These are phyloP conservation scores for Colletotrichum sp. DNA, from an alignment of 2,329 filamentous ascomycete species.

Conservation along the genomic window DNA sequence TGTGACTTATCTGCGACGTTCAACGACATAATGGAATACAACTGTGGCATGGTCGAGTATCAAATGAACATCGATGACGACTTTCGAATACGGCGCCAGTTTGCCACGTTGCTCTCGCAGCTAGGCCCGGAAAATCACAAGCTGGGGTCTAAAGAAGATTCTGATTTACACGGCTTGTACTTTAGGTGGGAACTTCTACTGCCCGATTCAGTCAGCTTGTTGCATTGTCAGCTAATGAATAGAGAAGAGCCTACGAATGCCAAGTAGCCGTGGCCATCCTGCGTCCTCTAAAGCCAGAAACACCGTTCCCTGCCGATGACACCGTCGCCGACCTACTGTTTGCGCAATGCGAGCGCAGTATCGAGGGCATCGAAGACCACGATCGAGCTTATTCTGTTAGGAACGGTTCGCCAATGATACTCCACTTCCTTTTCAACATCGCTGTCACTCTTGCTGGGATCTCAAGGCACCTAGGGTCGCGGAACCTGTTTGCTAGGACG, in stretches of 20 bases:
- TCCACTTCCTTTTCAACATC: not conserved
- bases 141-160: not conserved
- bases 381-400: not conserved
- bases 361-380: not conserved
- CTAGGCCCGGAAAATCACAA: not conserved
- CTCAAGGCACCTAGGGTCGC: not conserved
- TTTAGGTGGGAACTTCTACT: not conserved
- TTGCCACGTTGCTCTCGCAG: no score
- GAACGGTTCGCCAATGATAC: not conserved
- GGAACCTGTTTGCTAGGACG: not conserved
- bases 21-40: not conserved
- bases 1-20: not conserved
- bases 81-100: not conserved
- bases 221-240: no score
- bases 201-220: not conserved
- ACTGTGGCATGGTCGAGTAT: not conserved
- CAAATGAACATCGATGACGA: not conserved
- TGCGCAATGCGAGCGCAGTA: slow-evolving; percentile 19
- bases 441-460: not conserved
- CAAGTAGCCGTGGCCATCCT: not conserved
- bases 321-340: not conserved
- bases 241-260: not conserved
- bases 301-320: not conserved
- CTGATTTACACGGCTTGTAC: not conserved
- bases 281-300: not conserved